phyloP scores from a whole-genome alignment of 352 stramenopile genomes.

The Globisporangium viniferum region DNA sequence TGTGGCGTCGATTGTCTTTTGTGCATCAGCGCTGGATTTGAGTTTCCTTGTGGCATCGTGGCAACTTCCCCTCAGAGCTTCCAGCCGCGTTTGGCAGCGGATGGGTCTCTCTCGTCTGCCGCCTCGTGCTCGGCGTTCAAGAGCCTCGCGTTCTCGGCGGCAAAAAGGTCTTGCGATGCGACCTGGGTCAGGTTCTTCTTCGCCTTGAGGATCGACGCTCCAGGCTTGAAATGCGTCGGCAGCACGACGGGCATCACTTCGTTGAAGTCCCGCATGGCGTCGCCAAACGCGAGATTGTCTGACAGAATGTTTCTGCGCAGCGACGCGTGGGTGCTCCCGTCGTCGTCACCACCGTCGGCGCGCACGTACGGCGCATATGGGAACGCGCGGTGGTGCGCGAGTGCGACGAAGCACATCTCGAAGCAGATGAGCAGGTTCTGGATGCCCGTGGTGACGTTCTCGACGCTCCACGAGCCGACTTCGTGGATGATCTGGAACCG shows the following conservation, averaged over 20 bases:
- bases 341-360: constrained; percentile 16
- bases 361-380: constrained; percentile 80
- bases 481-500: constrained; percentile 89
- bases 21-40: not conserved
- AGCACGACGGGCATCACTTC: constrained; percentile 87
- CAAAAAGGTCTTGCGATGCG: constrained; percentile 39
- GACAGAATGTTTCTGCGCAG: constrained; percentile 78
- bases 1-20: constrained; percentile 1
- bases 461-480: constrained; percentile 90
- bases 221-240: constrained; percentile 77
- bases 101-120: constrained; percentile 17
- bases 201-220: constrained; percentile 48
- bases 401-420: constrained; percentile 97
- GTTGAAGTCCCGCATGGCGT: constrained; percentile 94
- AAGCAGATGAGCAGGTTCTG: constrained; percentile 99
- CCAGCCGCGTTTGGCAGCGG: constrained; percentile 47
- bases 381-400: constrained; percentile 97
- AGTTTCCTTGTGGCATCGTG: not conserved
- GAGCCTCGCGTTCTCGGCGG: constrained; percentile 42
- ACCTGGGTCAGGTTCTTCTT: constrained; percentile 42
- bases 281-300: constrained; percentile 91
- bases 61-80: constrained; percentile 33
- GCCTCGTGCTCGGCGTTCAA: constrained; percentile 36
- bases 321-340: constrained; percentile 22
- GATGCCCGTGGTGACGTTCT: constrained; percentile 95